Conservation (phyloP, 2,329 filamentous ascomycete genomes). For the Cercospora zeae-maydis region DNA sequence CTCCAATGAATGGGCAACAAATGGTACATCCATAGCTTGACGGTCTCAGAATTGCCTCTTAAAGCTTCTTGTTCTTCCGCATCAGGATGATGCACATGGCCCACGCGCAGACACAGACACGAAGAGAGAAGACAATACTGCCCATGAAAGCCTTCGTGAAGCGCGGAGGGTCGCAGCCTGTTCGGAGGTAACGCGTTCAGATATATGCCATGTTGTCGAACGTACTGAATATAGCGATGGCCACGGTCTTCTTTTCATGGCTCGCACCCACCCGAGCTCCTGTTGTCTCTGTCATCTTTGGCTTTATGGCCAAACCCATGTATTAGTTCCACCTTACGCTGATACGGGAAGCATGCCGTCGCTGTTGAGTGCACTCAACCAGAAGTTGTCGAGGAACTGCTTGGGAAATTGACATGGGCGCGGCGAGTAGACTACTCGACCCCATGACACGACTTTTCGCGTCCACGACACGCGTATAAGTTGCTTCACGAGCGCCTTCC, state of each 20-base stretch:
- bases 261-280: constrained; percentile 43
- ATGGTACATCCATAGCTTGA: constrained; percentile 12
- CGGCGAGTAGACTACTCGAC: no score
- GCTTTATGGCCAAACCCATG: no score
- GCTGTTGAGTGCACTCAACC: no score
- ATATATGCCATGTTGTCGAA: constrained; percentile 34
- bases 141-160: constrained; percentile 34
- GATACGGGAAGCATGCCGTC: no score
- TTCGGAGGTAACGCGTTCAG: constrained; percentile 38
- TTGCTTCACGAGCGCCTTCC: no score
- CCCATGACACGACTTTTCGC: no score
- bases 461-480: no score
- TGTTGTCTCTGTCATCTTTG: no score
- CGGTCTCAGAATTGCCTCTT: constrained; percentile 18
- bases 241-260: constrained; percentile 45
- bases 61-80: constrained; percentile 27
- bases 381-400: no score
- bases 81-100: constrained; percentile 26
- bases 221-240: constrained; percentile 36
- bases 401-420: no score
- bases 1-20: not conserved
- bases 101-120: constrained; percentile 30
- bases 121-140: constrained; percentile 33
- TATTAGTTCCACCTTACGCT: no score
- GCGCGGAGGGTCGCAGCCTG: constrained; percentile 28